A percentile compares a stretch with the other conserved stretches of the same genome.
These are phyloP conservation scores for Porodaedalea pini DNA, from an alignment of 1,284 basidiomycete species.

Conservation along the genomic window DNA sequence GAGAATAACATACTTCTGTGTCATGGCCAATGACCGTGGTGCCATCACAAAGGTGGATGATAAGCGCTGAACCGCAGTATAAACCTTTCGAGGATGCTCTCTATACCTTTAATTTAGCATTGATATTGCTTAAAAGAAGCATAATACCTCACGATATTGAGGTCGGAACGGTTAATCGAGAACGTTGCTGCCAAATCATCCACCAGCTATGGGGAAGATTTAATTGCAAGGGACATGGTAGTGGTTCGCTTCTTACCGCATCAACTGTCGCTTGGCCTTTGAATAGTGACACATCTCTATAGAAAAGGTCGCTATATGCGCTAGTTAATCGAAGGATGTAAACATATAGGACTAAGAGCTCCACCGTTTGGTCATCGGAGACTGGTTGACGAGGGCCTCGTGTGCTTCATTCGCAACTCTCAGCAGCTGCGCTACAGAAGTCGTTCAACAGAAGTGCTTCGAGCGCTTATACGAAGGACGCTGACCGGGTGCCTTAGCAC, in stretches of 20 bases:
- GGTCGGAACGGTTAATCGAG: constrained; percentile 63
- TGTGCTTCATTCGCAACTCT: constrained; percentile 60
- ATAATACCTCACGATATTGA: constrained; percentile 61
- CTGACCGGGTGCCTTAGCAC: constrained; percentile 51
- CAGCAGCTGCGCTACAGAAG: constrained; percentile 56
- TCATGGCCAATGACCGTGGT: constrained; percentile 49
- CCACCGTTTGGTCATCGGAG: constrained; percentile 69
- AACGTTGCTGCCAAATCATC: constrained; percentile 87
- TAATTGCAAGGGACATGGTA: background rate
- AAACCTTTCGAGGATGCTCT: constrained; percentile 86
- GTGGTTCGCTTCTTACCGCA: constrained; percentile 39
- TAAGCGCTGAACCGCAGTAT: constrained; percentile 63
- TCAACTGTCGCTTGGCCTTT: constrained; percentile 72
- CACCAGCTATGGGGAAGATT: constrained; percentile 57
- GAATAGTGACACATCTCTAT: constrained; percentile 78
- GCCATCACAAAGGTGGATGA: constrained; percentile 55
- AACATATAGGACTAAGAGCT: constrained; percentile 1
- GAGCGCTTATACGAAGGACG: background rate
- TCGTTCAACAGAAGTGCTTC: constrained; percentile 14
- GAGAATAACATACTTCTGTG: constrained; percentile 46
- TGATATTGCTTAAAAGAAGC: constrained; percentile 14
- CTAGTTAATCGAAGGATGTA: background rate
- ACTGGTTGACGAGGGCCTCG: constrained; percentile 52
- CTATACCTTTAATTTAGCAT: constrained; percentile 37
- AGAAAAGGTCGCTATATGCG: constrained; percentile 74